phyloP scores from a whole-genome alignment of 2,329 filamentous ascomycete genomes.

The Aspergillus jensenii region DNA sequence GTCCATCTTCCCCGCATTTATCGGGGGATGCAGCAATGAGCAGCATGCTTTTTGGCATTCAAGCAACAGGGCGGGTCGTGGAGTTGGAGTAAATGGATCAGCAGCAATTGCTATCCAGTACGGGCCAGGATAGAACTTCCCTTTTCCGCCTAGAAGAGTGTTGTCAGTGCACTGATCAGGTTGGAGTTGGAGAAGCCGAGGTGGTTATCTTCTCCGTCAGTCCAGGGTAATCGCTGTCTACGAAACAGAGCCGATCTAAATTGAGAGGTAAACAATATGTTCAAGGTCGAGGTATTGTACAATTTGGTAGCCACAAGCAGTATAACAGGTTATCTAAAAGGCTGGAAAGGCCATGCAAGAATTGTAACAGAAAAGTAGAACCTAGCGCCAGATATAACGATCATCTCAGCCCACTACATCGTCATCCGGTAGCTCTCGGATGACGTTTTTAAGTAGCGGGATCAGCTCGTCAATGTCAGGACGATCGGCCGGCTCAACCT shows the following conservation, averaged over 20 bases:
- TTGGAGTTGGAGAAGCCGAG: conserved; percentile 3
- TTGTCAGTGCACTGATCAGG: not conserved
- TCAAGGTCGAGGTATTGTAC: conserved; percentile 24
- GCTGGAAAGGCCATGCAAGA: not conserved
- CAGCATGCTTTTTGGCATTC: not conserved
- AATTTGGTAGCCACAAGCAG: conserved; percentile 14
- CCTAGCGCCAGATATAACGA: not conserved
- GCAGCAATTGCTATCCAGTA: no score
- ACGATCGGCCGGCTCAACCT: conserved; percentile 81
- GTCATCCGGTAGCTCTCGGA: conserved; percentile 67
- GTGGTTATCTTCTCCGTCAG: not conserved
- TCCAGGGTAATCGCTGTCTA: no score
- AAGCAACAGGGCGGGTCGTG: not conserved
- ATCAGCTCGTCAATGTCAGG: conserved; percentile 87
- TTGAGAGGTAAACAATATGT: conserved; percentile 4
- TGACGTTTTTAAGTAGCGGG: conserved; percentile 69
- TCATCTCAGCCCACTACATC: conserved; percentile 35
- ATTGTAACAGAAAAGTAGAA: not conserved
- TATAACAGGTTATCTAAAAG: not conserved
- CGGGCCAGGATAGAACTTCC: not conserved
- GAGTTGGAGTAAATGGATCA: not conserved
- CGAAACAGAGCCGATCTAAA: not conserved
- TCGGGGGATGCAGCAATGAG: not conserved
- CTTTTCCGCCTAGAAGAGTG: conserved; percentile 1
- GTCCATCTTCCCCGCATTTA: conserved; percentile 4